Percentiles rank a stretch among this genome's conserved stretches.
Conservation (phyloP, 169 alveolate species). For the Eimeria acervulina region DNA sequence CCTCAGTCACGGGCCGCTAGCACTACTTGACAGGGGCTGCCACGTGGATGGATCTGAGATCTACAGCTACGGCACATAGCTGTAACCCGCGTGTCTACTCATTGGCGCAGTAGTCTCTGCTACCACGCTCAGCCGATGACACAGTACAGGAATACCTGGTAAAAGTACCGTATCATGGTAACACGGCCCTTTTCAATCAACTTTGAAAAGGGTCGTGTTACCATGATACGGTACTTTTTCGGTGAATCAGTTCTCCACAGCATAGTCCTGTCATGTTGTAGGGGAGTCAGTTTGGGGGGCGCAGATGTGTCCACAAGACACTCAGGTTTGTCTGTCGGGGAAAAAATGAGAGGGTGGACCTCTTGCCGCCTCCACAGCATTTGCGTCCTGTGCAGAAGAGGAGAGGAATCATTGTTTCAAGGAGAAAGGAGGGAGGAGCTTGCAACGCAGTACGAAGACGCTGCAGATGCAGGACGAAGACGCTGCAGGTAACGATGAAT, state of each 20-base stretch:
- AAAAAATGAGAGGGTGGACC: background rate
- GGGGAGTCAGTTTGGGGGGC: slow-evolving; percentile 1
- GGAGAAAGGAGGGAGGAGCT: background rate
- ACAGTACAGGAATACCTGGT: background rate
- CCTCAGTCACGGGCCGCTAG: background rate
- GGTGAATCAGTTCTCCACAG: background rate
- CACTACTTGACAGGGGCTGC: background rate
- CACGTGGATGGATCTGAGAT: background rate
- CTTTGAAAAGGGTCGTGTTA: background rate
- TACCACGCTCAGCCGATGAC: background rate
- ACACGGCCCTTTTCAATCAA: too few relatives aligned
- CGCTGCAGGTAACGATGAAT: background rate
- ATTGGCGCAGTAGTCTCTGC: background rate
- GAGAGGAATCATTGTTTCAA: background rate
- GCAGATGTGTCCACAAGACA: background rate
- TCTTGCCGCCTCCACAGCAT: background rate
- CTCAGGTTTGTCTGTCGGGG: background rate
- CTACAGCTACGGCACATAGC: background rate
- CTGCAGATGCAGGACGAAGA: too few relatives aligned
- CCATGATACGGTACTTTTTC: background rate
- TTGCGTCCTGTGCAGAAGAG: background rate
- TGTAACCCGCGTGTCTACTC: background rate
- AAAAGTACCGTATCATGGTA: background rate
- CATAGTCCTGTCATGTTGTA: background rate
- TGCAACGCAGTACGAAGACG: background rate